phyloP scores from a whole-genome alignment of 2,329 filamentous ascomycete genomes.

The Cercospora sp. region DNA sequence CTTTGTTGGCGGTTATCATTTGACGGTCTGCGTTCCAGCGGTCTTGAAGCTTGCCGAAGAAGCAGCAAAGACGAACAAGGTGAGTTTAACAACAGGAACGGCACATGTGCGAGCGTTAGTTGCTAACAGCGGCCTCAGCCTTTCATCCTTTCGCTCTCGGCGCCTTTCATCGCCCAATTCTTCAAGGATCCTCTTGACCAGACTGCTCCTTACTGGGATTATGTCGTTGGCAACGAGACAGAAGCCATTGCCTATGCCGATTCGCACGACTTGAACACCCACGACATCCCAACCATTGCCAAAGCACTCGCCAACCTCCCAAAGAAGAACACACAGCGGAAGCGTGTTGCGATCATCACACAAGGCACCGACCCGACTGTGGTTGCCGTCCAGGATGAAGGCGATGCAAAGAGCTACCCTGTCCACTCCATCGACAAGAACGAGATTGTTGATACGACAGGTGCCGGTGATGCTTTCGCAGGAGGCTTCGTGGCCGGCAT shows the following conservation, averaged over 20 bases:
- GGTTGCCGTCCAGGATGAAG: constrained; percentile 64
- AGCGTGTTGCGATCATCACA: constrained; percentile 86
- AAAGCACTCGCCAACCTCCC: constrained; percentile 81
- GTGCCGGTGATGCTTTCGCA: constrained; percentile 93
- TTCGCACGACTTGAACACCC: constrained; percentile 70
- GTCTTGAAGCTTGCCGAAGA: constrained; percentile 88
- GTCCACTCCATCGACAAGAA: constrained; percentile 76
- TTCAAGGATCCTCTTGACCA: constrained; percentile 95
- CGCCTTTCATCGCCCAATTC: constrained; percentile 94
- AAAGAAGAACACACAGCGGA: constrained; percentile 85
- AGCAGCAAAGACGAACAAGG: constrained; percentile 85
- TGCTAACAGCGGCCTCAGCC: constrained; percentile 43
- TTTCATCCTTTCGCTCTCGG: constrained; percentile 88
- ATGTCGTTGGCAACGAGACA: constrained; percentile 94
- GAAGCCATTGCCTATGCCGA: constrained; percentile 88
- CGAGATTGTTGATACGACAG: constrained; percentile 93
- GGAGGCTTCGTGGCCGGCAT: constrained; percentile 90
- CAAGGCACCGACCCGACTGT: constrained; percentile 92
- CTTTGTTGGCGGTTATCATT: constrained; percentile 95
- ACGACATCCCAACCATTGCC: constrained; percentile 80
- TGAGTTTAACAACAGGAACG: constrained; percentile 34
- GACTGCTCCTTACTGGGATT: constrained; percentile 88
- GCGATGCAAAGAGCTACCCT: constrained; percentile 70
- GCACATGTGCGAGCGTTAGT: constrained; percentile 11
- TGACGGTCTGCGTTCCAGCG: constrained; percentile 91